These are phyloP conservation scores for Verticillium dahliae DNA, from an alignment of 2,329 filamentous ascomycete species.

Conservation along the genomic window DNA sequence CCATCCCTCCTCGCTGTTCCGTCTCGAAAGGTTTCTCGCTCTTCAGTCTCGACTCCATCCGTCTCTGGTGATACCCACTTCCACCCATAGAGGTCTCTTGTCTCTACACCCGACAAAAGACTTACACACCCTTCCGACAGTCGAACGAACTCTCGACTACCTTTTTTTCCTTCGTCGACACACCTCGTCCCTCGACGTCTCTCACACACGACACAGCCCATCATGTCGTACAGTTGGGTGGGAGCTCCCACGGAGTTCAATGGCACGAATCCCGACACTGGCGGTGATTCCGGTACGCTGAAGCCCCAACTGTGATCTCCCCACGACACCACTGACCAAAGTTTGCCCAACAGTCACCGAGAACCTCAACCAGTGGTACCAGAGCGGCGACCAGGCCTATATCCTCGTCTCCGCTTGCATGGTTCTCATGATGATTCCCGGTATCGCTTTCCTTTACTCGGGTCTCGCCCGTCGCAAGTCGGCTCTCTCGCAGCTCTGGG, in stretches of 20 bases:
- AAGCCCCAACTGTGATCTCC: background rate
- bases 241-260: slow-evolving; percentile 56
- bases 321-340: background rate
- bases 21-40: background rate
- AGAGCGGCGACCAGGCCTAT: slow-evolving; percentile 86
- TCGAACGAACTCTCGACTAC: background rate
- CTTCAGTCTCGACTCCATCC: background rate
- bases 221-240: slow-evolving; percentile 55
- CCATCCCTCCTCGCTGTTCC: background rate
- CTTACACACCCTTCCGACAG: background rate
- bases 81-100: background rate
- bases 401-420: slow-evolving; percentile 87
- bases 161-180: background rate
- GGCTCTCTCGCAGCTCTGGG: slow-evolving; percentile 94
- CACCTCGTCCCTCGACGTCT: background rate
- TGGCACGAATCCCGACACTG: slow-evolving; percentile 56
- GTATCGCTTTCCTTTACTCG: slow-evolving; percentile 95
- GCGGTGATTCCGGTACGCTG: slow-evolving; percentile 72
- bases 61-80: background rate
- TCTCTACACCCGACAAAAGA: background rate
- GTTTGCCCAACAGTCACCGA: slow-evolving; percentile 52
- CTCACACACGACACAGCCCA: slow-evolving; percentile 8
- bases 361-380: slow-evolving; percentile 95
- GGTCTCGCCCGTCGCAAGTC: slow-evolving; percentile 97
- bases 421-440: slow-evolving; percentile 94